phyloP scores from a whole-genome alignment of 1,284 basidiomycete genomes.

The Heliocybe sulcata region DNA sequence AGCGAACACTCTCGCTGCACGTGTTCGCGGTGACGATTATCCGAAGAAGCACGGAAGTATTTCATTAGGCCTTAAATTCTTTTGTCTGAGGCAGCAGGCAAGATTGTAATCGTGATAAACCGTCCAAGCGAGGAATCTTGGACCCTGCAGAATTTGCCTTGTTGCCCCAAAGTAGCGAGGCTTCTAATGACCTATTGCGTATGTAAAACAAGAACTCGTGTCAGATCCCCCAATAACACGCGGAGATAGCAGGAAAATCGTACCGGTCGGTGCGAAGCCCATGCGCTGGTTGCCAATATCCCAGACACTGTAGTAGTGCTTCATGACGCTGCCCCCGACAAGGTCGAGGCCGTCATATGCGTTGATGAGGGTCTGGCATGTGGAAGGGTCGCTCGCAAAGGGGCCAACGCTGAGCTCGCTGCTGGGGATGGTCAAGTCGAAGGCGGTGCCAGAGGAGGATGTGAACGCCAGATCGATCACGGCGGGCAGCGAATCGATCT shows the following conservation, averaged over 20 bases:
- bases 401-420: slow-evolving; percentile 49
- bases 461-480: slow-evolving; percentile 44
- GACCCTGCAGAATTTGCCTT: no score
- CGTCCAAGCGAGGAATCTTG: no score
- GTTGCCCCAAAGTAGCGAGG: background rate
- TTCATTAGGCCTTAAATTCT: no score
- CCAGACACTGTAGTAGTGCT: slow-evolving; percentile 53
- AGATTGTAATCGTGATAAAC: no score
- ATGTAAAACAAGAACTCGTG: background rate
- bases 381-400: slow-evolving; percentile 35
- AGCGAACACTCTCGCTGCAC: background rate
- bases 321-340: slow-evolving; percentile 44
- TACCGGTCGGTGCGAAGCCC: slow-evolving; percentile 38
- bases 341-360: slow-evolving; percentile 35
- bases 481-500: slow-evolving; percentile 37
- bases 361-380: slow-evolving; percentile 51
- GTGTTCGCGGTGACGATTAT: no score
- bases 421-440: slow-evolving; percentile 49
- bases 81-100: no score
- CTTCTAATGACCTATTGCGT: background rate
- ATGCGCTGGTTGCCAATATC: slow-evolving; percentile 38
- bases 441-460: slow-evolving; percentile 33
- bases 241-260: slow-evolving; percentile 6
- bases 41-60: no score
- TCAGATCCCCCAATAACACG: background rate